phyloP scores from a whole-genome alignment of 2,329 filamentous ascomycete species.

The Claviceps monticola region DNA sequence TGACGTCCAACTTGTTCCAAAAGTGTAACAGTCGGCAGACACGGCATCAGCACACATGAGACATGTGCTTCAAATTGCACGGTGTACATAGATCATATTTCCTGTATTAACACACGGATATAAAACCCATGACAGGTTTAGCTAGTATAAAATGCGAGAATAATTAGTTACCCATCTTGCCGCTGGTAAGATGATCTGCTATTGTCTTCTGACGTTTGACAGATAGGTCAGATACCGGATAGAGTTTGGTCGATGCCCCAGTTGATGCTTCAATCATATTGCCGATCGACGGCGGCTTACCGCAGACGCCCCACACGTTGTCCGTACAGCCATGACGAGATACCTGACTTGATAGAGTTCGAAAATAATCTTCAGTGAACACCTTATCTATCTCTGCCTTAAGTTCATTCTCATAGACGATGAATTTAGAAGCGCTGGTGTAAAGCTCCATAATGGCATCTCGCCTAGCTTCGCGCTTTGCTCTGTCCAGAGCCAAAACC shows the following conservation, averaged over 20 bases:
- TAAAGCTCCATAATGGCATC: constrained; percentile 78
- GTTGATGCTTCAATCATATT: constrained; percentile 28
- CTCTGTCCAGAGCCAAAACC: constrained; percentile 25
- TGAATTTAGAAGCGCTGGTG: constrained; percentile 76
- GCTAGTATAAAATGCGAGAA: neutral
- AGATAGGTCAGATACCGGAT: constrained; percentile 29
- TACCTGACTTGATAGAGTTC: constrained; percentile 18
- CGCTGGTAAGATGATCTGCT: constrained; percentile 45
- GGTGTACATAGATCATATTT: neutral
- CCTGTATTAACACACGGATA: neutral
- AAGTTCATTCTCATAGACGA: constrained; percentile 68
- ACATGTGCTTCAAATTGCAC: neutral
- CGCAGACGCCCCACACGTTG: constrained; percentile 39
- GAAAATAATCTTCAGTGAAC: constrained; percentile 54
- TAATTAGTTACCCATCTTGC: constrained; percentile 29
- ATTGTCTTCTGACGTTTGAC: constrained; percentile 39
- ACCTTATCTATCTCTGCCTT: constrained; percentile 56
- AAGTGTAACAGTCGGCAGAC: neutral
- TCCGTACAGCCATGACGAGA: constrained; percentile 21
- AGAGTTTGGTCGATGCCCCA: constrained; percentile 21
- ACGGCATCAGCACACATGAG: no score
- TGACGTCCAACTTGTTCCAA: neutral
- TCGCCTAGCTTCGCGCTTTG: constrained; percentile 44
- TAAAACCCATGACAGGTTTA: neutral
- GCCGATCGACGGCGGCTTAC: constrained; percentile 30